phyloP scores from a whole-genome alignment of 805 yeast genomes.

The Spencermartinsiella europaea region DNA sequence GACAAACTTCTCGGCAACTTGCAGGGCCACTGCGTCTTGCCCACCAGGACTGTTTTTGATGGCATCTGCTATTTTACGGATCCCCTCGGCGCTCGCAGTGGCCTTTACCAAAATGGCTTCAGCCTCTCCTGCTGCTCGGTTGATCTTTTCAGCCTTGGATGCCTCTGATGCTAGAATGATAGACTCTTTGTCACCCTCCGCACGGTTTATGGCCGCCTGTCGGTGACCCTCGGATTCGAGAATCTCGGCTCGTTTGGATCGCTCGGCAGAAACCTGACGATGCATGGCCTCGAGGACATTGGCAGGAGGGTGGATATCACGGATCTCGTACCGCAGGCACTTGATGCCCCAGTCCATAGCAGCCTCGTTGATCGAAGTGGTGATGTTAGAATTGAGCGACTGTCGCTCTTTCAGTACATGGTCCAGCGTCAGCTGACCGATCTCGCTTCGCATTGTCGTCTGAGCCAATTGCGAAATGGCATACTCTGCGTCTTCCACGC shows the following conservation, averaged over 20 bases:
- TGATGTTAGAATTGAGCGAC: constrained; percentile 63
- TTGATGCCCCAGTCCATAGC: constrained; percentile 81
- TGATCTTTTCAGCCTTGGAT: constrained; percentile 52
- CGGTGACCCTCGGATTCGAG: constrained; percentile 81
- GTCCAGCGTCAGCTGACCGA: constrained; percentile 77
- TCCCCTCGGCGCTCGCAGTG: constrained; percentile 68
- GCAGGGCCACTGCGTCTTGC: constrained; percentile 67
- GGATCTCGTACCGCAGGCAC: constrained; percentile 78
- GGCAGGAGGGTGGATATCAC: constrained; percentile 83
- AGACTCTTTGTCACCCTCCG: constrained; percentile 74
- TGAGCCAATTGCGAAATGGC: constrained; percentile 84
- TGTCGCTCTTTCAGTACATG: constrained; percentile 75
- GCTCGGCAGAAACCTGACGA: constrained; percentile 80
- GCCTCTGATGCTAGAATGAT: constrained; percentile 76
- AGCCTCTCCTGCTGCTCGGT: constrained; percentile 69
- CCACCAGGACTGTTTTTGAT: constrained; percentile 67
- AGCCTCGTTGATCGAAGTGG: constrained; percentile 76
- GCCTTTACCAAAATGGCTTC: constrained; percentile 62
- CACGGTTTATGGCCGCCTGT: constrained; percentile 72
- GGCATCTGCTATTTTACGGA: constrained; percentile 59
- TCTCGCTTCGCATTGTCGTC: constrained; percentile 86
- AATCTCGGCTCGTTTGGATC: constrained; percentile 83
- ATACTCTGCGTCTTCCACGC: constrained; percentile 82
- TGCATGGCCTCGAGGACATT: constrained; percentile 89
- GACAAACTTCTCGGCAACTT: constrained; percentile 78